Evolutionary conservation across 2,329 filamentous ascomycete species (phyloP).

Genomic region (Ophiocordyceps camponoti-leonardi): DNA sequence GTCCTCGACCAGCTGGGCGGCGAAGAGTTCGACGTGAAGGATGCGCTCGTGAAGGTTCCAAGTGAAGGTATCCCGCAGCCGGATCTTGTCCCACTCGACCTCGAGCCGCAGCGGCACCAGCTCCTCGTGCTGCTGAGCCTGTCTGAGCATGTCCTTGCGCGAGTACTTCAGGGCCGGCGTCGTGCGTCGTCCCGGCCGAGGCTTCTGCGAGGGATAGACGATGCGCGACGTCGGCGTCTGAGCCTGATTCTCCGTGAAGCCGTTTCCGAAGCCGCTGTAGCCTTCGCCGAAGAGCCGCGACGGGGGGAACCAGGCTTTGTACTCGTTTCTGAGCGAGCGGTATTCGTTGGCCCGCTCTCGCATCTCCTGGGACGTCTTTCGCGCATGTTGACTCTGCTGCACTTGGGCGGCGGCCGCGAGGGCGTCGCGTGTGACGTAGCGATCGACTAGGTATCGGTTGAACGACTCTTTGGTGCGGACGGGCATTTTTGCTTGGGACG

Average conservation of each 20-base stretch:
- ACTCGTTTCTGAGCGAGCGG: conserved; percentile 37
- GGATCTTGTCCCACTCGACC: conserved; percentile 89
- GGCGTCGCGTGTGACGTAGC: conserved; percentile 35
- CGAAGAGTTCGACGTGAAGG: conserved; percentile 64
- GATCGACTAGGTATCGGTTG: conserved; percentile 34
- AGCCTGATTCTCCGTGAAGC: conserved; percentile 53
- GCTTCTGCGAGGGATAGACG: conserved; percentile 64
- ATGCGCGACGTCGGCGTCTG: conserved; percentile 45
- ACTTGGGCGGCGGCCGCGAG: conserved; percentile 34
- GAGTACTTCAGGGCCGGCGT: conserved; percentile 56
- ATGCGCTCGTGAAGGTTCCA: conserved; percentile 94
- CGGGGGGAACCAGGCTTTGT: conserved; percentile 36
- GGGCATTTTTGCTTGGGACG: conserved; percentile 12
- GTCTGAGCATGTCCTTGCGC: conserved; percentile 64
- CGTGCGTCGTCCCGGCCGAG: conserved; percentile 58
- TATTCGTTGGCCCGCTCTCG: conserved; percentile 56
- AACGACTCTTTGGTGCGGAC: conserved; percentile 39
- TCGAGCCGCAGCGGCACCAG: conserved; percentile 82
- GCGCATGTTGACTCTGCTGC: conserved; percentile 32
- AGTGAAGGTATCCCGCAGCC: conserved; percentile 90
- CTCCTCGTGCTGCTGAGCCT: conserved; percentile 83
- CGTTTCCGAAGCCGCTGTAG: conserved; percentile 81
- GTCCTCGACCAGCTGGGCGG: conserved; percentile 80
- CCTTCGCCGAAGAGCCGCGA: conserved; percentile 51
- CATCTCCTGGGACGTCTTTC: conserved; percentile 43